These are phyloP conservation scores for Aspergillus panamensis DNA, from an alignment of 495 filamentous ascomycete genomes.

Conservation along the genomic window DNA sequence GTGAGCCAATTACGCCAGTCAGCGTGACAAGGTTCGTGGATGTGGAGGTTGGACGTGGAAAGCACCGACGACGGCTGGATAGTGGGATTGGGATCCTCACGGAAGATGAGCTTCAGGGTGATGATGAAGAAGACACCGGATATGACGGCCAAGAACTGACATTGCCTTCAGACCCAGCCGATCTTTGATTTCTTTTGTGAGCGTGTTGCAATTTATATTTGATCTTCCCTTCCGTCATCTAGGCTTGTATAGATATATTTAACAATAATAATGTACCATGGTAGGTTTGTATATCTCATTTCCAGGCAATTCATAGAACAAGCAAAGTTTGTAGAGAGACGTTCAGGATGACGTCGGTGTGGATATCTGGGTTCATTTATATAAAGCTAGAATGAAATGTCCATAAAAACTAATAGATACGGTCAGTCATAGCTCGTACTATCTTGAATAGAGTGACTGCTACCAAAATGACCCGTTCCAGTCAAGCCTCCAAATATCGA, in stretches of 20 bases:
- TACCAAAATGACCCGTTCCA: slow-evolving; percentile 8
- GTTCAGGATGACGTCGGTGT: no score
- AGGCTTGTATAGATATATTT: neutral
- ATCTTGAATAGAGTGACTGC: neutral
- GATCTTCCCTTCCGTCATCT: no score
- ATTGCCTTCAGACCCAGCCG: slow-evolving; percentile 22
- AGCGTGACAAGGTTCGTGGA: slow-evolving; percentile 45
- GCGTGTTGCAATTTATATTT: neutral
- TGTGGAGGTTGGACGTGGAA: slow-evolving; percentile 46
- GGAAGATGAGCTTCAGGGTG: slow-evolving; percentile 48
- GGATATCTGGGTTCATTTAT: no score
- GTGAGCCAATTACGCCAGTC: slow-evolving; percentile 46
- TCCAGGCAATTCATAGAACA: no score
- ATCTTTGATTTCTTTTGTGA: slow-evolving; percentile 21
- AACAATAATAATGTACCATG: no score
- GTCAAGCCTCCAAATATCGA: slow-evolving; percentile 29
- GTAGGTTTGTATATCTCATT: no score
- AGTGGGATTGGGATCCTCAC: slow-evolving; percentile 62
- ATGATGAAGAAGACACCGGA: slow-evolving; percentile 33
- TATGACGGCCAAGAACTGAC: neutral
- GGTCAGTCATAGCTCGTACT: no score
- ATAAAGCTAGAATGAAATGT: no score
- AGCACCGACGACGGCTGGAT: slow-evolving; percentile 49
- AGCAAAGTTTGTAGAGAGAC: no score
- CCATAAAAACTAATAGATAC: no score